Evolutionary conservation across 495 filamentous ascomycete genomes (phyloP).

Genomic region (Cryomyces antarcticus): DNA sequence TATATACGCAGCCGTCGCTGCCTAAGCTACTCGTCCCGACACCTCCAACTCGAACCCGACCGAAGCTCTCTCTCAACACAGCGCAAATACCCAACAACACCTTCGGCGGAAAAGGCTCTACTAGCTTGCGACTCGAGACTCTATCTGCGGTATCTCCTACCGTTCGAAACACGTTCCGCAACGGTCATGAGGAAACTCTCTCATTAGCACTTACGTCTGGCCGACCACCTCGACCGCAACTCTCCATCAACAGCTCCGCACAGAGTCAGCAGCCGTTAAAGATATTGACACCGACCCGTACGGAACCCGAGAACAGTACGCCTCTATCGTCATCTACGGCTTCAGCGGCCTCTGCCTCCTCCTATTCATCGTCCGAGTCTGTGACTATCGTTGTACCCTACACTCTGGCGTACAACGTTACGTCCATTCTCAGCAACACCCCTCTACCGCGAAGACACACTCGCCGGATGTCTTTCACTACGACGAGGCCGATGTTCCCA

Average conservation of each 20-base stretch:
- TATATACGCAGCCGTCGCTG: conserved; percentile 6
- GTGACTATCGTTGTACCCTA: conserved; percentile 12
- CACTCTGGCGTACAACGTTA: conserved; percentile 15
- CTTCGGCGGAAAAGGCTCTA: conserved; percentile 27
- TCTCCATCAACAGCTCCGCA: conserved; percentile 17
- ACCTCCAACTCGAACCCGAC: conserved; percentile 34
- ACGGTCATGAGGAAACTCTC: conserved; percentile 51
- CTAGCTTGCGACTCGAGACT: conserved; percentile 31
- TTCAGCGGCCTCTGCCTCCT: conserved; percentile 11
- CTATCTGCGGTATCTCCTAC: conserved; percentile 52
- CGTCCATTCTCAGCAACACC: conserved; percentile 19
- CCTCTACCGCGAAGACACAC: conserved; percentile 17
- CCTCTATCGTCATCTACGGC: conserved; percentile 11
- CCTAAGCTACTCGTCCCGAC: conserved; percentile 13
- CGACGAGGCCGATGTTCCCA: conserved; percentile 31
- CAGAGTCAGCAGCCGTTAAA: neutral
- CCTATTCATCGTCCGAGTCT: conserved; percentile 8
- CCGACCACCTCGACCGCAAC: conserved; percentile 16
- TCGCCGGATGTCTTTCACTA: conserved; percentile 16
- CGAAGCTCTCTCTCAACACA: conserved; percentile 69
- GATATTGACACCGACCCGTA: conserved; percentile 14
- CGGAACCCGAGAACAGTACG: conserved; percentile 25
- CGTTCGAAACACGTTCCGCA: conserved; percentile 62
- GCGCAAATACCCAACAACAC: conserved; percentile 20
- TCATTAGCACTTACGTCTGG: conserved; percentile 25